These are phyloP conservation scores for Aspergillus sclerotialis DNA, from an alignment of 2,329 filamentous ascomycete genomes.

Conservation along the genomic window DNA sequence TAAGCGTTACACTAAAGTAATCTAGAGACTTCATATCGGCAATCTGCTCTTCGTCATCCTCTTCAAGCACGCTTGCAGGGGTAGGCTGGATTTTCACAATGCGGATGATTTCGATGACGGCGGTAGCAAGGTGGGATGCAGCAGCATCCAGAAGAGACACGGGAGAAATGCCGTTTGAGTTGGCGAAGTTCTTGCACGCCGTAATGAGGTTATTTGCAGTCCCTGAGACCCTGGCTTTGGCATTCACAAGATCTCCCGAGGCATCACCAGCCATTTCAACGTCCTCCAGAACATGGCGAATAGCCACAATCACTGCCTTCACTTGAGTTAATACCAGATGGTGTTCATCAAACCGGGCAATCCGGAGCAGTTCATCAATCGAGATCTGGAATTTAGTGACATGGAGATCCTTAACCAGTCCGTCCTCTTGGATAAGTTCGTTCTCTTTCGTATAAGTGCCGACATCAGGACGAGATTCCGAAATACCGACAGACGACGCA, in stretches of 20 bases:
- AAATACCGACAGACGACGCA: slow-evolving; percentile 69
- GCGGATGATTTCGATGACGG: slow-evolving; percentile 78
- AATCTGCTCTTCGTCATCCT: slow-evolving; percentile 60
- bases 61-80: slow-evolving; percentile 66
- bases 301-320: slow-evolving; percentile 75
- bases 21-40: slow-evolving; percentile 61
- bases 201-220: slow-evolving; percentile 96
- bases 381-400: slow-evolving; percentile 92
- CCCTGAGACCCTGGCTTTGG: slow-evolving; percentile 77
- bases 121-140: slow-evolving; percentile 78
- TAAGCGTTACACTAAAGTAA: slow-evolving; percentile 57
- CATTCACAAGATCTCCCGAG: slow-evolving; percentile 55
- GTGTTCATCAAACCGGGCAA: slow-evolving; percentile 66
- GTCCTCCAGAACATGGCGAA: slow-evolving; percentile 78
- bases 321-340: slow-evolving; percentile 74
- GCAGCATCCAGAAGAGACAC: slow-evolving; percentile 92
- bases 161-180: slow-evolving; percentile 75
- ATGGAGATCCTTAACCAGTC: slow-evolving; percentile 82
- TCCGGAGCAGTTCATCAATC: slow-evolving; percentile 80
- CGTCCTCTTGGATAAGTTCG: slow-evolving; percentile 64
- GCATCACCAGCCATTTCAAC: slow-evolving; percentile 55
- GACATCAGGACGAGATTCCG: slow-evolving; percentile 37
- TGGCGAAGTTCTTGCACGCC: slow-evolving; percentile 83
- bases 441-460: slow-evolving; percentile 57
- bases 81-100: slow-evolving; percentile 76